phyloP scores from a whole-genome alignment of 495 filamentous ascomycete genomes.

The Penicillium nucicola region DNA sequence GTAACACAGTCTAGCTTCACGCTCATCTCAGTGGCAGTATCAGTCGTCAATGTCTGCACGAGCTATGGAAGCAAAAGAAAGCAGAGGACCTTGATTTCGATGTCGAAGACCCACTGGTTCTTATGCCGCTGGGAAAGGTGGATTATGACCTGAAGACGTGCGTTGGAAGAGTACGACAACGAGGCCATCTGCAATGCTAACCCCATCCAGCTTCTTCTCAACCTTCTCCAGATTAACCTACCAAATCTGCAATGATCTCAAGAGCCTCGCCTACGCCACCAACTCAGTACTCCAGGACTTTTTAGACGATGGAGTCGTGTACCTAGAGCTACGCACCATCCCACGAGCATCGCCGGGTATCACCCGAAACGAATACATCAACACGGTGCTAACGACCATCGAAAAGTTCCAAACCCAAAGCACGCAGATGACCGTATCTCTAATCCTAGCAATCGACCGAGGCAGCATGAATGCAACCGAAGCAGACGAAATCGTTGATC shows the following conservation, averaged over 20 bases:
- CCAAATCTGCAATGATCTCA: slow-evolving; percentile 57
- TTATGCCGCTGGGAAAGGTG: slow-evolving; percentile 66
- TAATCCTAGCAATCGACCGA: slow-evolving; percentile 79
- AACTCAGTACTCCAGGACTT: slow-evolving; percentile 69
- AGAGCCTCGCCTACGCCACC: slow-evolving; percentile 60
- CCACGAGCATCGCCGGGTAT: slow-evolving; percentile 60
- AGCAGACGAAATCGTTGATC: slow-evolving; percentile 58
- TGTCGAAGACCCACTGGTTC: slow-evolving; percentile 64
- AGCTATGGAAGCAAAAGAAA: slow-evolving; percentile 66
- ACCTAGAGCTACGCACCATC: slow-evolving; percentile 80
- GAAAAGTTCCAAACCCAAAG: slow-evolving; percentile 33
- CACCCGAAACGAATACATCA: slow-evolving; percentile 61
- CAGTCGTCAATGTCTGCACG: slow-evolving; percentile 68
- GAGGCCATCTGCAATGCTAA: neutral
- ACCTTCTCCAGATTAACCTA: slow-evolving; percentile 80
- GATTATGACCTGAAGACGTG: slow-evolving; percentile 70
- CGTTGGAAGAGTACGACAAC: slow-evolving; percentile 11
- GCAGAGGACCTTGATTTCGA: slow-evolving; percentile 39
- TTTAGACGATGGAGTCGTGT: slow-evolving; percentile 66
- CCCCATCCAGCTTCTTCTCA: slow-evolving; percentile 61
- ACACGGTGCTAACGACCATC: slow-evolving; percentile 60
- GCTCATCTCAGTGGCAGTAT: slow-evolving; percentile 84
- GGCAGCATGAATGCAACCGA: slow-evolving; percentile 50
- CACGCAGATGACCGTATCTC: slow-evolving; percentile 47
- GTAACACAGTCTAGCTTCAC: slow-evolving; percentile 56